Evolutionary conservation across 805 yeast genomes (phyloP), one percentile per base, ranked within the genome.

Genomic region (Nakazawaea holstii): DNA sequence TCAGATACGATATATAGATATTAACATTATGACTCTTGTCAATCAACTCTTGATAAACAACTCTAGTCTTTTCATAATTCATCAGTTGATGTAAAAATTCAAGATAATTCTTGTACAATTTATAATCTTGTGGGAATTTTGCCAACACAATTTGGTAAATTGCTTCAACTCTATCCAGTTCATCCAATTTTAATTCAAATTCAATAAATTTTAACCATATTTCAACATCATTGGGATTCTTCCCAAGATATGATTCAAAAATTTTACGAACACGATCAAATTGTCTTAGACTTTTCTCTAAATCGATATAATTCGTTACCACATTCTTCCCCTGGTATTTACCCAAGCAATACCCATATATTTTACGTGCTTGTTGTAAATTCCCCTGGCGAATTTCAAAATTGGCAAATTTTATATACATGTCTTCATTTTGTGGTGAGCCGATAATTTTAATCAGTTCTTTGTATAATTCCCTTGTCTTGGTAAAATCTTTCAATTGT

Each of bases 201-300:
- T 73, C 74, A 1, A 91, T 82, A 65, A 79, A 90, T 5, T 74
- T 72, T 3, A 76, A 56, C 84, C 97, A 82, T 0, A 77, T 69
- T 3, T 64, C 58, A 0, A 70, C 57, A 7, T 69, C 51, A 3
- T 53, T 48, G 0, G 82, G 73, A 53, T 68, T 73, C 1, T 59
- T 53, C 53, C 79, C 83, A n/a, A 87, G 52, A 66, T 76, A 77
- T 57, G 79, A 82, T 53, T 82, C 87, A 59, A 80, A 89, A 3
- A 94, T 58, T 59, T 68, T 80, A 30, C 98, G 67, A 7, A 84
- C 90, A 32, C 97, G 66, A 51, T 85, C 95, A 70, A 86, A 86
- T 56, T 90, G 94, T 33, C 85, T 86, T 40, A 91, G 61, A 45
- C 71, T 67, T 35, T 68, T 68, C 59, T 92, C 97, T 32, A 90